Percentiles rank a stretch among this genome's conserved stretches.
Conservation (phyloP, 441 rosid species). For the Gossypium schwendimanii region DNA sequence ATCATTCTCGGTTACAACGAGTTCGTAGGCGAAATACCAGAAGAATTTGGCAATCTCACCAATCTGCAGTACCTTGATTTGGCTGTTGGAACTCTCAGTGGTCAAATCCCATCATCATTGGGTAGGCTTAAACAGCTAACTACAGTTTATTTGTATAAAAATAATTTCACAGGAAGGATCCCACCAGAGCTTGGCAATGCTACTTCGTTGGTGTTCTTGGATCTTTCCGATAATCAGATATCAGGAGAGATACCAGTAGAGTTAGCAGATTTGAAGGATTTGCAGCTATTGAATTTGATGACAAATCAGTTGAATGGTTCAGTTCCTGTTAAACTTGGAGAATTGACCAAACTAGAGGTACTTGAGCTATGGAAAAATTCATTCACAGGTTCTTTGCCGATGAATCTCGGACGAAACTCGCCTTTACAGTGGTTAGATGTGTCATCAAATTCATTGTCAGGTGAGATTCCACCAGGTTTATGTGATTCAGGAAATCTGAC, state of each 20-base stretch:
- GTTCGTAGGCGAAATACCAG: constrained; percentile 59
- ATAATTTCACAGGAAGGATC: constrained; percentile 47
- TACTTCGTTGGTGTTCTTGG: constrained; percentile 45
- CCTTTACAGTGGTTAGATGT: constrained; percentile 64
- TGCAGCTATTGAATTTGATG: constrained; percentile 70
- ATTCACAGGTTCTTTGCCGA: constrained; percentile 52
- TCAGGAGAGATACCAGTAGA: constrained; percentile 56
- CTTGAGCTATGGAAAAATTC: constrained; percentile 74
- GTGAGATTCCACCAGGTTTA: constrained; percentile 54
- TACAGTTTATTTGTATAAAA: constrained; percentile 54
- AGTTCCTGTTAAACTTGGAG: constrained; percentile 47
- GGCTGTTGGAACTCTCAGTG: constrained; percentile 58
- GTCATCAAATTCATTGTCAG: constrained; percentile 62
- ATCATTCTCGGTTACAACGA: constrained; percentile 61
- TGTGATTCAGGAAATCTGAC: constrained; percentile 61
- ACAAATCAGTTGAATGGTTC: constrained; percentile 50
- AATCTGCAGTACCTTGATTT: constrained; percentile 59
- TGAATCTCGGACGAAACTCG: constrained; percentile 47
- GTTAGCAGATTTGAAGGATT: constrained; percentile 38
- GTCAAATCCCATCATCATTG: constrained; percentile 51
- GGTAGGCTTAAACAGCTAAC: constrained; percentile 49
- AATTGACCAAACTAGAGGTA: constrained; percentile 48
- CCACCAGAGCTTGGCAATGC: constrained; percentile 58
- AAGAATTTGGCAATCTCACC: constrained; percentile 57
- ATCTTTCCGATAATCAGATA: constrained; percentile 65